Percentiles rank a stretch among this genome's conserved stretches.
These are phyloP conservation scores for Fusarium falciforme DNA, from an alignment of 2,329 filamentous ascomycete genomes.

Conservation along the genomic window DNA sequence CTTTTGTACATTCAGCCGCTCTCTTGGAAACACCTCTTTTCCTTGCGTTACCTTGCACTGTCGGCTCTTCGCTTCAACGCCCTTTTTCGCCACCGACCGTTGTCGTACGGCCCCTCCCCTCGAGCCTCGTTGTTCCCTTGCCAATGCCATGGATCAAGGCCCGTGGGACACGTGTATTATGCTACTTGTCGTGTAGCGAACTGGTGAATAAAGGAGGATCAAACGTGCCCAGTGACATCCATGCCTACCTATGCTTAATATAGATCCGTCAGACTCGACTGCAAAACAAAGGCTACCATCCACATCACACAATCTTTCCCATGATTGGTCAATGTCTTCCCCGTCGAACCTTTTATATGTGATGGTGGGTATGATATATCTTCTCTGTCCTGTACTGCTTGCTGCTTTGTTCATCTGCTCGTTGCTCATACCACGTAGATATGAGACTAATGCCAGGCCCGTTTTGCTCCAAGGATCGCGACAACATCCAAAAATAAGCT, in stretches of 20 bases:
- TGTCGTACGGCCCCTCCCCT: background rate
- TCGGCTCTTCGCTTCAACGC: background rate
- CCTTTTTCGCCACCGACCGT: background rate
- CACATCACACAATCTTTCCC: background rate
- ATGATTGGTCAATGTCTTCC: slow-evolving; percentile 1
- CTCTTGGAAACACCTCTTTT: background rate
- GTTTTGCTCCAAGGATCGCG: slow-evolving; percentile 30
- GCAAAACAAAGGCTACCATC: background rate
- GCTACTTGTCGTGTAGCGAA: slow-evolving; percentile 6
- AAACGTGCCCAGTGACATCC: slow-evolving; percentile 12
- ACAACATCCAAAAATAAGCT: slow-evolving; percentile 29
- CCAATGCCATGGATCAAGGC: background rate
- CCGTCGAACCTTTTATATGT: background rate
- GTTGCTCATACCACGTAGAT: slow-evolving; percentile 14
- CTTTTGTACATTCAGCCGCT: background rate
- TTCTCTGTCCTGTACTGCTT: background rate
- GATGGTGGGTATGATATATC: background rate
- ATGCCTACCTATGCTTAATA: slow-evolving; percentile 26
- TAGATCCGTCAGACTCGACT: slow-evolving; percentile 14
- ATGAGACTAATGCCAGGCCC: slow-evolving; percentile 20
- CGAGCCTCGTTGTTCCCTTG: background rate
- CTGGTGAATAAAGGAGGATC: slow-evolving; percentile 2
- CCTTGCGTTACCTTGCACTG: background rate
- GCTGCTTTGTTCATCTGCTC: background rate
- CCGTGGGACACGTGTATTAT: slow-evolving; percentile 19